Conservation (phyloP, 176 grass and related monocot genomes). For the Carex littledalei region DNA sequence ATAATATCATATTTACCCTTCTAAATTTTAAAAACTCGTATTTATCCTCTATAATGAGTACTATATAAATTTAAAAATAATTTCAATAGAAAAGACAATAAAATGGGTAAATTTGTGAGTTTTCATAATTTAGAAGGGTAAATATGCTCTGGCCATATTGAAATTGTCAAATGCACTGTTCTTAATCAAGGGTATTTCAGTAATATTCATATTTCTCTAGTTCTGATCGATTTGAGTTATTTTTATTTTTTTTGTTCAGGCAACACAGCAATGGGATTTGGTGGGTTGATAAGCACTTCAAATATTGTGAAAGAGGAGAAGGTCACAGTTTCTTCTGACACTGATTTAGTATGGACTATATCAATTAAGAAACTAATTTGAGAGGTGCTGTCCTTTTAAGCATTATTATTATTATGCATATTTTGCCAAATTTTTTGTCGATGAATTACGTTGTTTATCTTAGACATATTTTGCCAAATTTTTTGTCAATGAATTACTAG, state of each 20-base stretch:
- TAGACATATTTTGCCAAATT: background rate
- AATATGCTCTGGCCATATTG: too few relatives aligned
- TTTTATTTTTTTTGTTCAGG: conserved; percentile 19
- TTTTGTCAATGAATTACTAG: background rate
- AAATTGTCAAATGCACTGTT: too few relatives aligned
- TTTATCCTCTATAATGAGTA: too few relatives aligned
- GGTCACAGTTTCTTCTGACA: conserved; percentile 61
- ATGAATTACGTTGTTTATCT: background rate
- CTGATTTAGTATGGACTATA: conserved; percentile 96
- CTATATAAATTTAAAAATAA: too few relatives aligned
- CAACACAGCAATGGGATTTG: conserved; percentile 67
- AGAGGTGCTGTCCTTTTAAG: background rate
- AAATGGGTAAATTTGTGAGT: too few relatives aligned
- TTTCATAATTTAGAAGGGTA: too few relatives aligned
- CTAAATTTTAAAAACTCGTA: too few relatives aligned
- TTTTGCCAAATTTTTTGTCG: background rate
- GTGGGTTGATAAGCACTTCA: conserved; percentile 78
- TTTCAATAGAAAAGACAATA: too few relatives aligned
- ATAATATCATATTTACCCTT: too few relatives aligned
- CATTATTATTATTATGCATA: too few relatives aligned
- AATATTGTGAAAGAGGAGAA: conserved; percentile 61
- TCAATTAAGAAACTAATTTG: conserved; percentile 42
- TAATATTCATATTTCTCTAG: background rate
- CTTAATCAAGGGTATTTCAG: background rate
- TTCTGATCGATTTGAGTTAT: background rate